phyloP scores from a whole-genome alignment of 2,329 filamentous ascomycete genomes.

The Alternaria conjuncta region DNA sequence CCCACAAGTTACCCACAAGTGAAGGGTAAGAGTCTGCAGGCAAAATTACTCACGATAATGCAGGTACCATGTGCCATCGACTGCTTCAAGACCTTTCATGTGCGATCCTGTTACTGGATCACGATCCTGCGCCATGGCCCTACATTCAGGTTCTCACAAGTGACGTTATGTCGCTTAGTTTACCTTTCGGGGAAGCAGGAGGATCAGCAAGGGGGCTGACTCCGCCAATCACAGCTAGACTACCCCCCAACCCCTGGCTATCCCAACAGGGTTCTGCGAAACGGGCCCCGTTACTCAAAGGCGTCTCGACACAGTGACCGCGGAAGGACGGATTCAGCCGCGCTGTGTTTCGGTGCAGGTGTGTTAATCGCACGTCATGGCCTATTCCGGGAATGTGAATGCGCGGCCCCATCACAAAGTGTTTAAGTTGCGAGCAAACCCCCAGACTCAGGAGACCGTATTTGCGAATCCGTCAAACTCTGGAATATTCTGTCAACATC shows the following conservation, averaged over 20 bases:
- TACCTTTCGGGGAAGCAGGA: slow-evolving; percentile 12
- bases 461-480: slow-evolving; percentile 1
- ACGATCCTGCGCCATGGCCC: slow-evolving; percentile 28
- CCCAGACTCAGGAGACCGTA: neutral
- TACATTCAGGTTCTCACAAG: slow-evolving; percentile 18
- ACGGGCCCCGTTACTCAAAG: slow-evolving; percentile 14
- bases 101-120: slow-evolving; percentile 26
- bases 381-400: slow-evolving; percentile 22
- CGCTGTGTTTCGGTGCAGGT: slow-evolving; percentile 12
- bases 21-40: slow-evolving; percentile 1
- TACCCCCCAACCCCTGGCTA: slow-evolving; percentile 1
- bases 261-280: slow-evolving; percentile 17
- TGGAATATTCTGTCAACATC: neutral
- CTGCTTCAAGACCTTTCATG: slow-evolving; percentile 18
- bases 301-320: slow-evolving; percentile 6
- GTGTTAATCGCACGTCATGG: slow-evolving; percentile 34
- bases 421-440: slow-evolving; percentile 18
- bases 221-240: slow-evolving; percentile 29
- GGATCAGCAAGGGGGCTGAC: slow-evolving; percentile 23
- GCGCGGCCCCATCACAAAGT: slow-evolving; percentile 12
- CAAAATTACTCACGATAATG: slow-evolving; percentile 18
- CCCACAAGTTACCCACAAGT: neutral
- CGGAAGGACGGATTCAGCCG: slow-evolving; percentile 26
- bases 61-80: slow-evolving; percentile 32
- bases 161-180: slow-evolving; percentile 40